Base-by-base conservation (phyloP, 805 yeast genomes). In the Pichia ethanolica region DNA sequence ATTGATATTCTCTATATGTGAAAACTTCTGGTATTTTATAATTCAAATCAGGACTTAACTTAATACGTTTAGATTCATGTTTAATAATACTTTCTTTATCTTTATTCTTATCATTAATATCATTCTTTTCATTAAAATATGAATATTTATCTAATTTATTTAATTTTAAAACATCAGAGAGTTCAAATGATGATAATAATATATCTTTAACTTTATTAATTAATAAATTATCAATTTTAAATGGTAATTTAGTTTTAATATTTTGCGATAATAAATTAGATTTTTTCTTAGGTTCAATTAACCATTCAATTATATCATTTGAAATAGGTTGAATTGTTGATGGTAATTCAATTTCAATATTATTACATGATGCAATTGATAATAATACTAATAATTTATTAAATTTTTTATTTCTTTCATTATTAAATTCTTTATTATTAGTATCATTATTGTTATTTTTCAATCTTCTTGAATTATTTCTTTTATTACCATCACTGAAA, bases 281-380 rank as follows among this genome's bases (percentile, higher is more conserved):
- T 53, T 54, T 56, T 32, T 50, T 42, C 2, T 26, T 38, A 2
- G 43, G 42, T 25, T 56, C 49, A 9, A 41, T 26, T 32, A 60
- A 54, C 71, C 75, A 71, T 7, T 56, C 52, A 20, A 59, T 59
- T 33, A 69, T n/a, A 2, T 47, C 46, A 14, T 54, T 56, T n/a
- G 50, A 38, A 5, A 56, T 34, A 8, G 53, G 51, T 7, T 33
- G 35, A 13, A 49, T 50, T 26, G 59, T 58, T 3, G 60, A 60
- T 5, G 52, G 47, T 33, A 39, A 12, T 7, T 52, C 46, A 12
- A 48, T 30, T 11, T 45, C 32, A 4, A 54, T 54, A 11, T 49
- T 30, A 3, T 51, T 41, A n/a, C 59, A 53, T 35, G 59, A 50
- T 0, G 53, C 42, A 27, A 65, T 35, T 1, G 61, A 52, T 39